Evolutionary conservation across 1,139 yeast genomes (phyloP), one percentile per base, ranked within the genome.

Genomic region (Suhomyces choctaworum): DNA sequence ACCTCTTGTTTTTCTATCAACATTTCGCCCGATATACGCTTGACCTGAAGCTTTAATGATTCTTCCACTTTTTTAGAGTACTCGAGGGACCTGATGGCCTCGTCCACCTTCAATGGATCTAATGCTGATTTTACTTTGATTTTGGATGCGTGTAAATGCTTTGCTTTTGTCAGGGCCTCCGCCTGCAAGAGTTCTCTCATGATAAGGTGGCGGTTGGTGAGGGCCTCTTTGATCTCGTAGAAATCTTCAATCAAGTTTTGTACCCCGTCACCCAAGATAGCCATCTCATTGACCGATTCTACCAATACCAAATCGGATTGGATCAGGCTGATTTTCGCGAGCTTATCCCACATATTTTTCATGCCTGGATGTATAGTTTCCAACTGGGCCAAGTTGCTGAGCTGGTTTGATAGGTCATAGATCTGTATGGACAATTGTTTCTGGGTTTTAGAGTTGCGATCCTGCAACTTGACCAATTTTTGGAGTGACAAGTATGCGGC

Each of bases 141-240:
- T 48, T 82, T 82, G 19, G 84, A 76, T 1, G 95, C 95, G 10
- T 78, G 73, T 33, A 78, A 75, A 50, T 87, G 95, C 51, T 80
- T 85, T 17, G 78, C 61, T 48, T 76, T 78, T 2, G 96, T 79
- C 41, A 73, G 78, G 5, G 80, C 76, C 53, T 90, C 95, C 1
- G 97, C 94, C 50, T 79, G 85, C 16, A 78, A 55, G 34, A 88
- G 67, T 47, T 94, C 98, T 38, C 97, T 73, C 96, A 92, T 92
- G 30, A 92, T 64, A 38, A 92, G 68, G 59, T 94, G 96, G 39
- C 98, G 73, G 59, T 90, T 90, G 0, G 98, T 94, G 39, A 92
- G 66, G 0, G 96, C 85, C 59, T 92, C 98, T 58, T 92, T 94
- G 36, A 90, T 85, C 42, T 84, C 83, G 58, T 84, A 92, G 16